These are phyloP conservation scores for Backusella tuberculispora DNA, from an alignment of 192 early-diverging fungal genomes.

Conservation along the genomic window DNA sequence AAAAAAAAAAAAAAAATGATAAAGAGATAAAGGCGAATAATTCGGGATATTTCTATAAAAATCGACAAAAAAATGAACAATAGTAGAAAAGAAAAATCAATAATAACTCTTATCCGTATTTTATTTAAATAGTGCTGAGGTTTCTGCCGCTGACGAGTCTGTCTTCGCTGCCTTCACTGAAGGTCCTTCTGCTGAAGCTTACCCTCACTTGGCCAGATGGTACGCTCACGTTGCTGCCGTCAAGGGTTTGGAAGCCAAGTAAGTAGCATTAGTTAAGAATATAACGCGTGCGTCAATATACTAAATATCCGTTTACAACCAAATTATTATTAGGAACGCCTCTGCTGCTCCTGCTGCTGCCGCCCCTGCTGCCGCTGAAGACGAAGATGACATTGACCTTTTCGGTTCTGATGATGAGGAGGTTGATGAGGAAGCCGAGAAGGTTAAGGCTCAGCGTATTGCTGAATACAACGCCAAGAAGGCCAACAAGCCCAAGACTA, in stretches of 20 bases:
- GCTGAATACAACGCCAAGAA: slow-evolving; percentile 93
- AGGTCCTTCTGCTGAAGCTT: slow-evolving; percentile 73
- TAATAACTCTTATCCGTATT: background rate
- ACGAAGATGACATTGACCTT: slow-evolving; percentile 94
- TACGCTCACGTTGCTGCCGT: slow-evolving; percentile 86
- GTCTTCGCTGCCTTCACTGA: slow-evolving; percentile 80
- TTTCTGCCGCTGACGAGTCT: slow-evolving; percentile 83
- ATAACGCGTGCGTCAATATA: background rate
- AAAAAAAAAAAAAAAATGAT: background rate
- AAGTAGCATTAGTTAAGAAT: too few relatives aligned
- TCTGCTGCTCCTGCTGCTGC: slow-evolving; percentile 57
- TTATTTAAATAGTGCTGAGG: slow-evolving; percentile 58
- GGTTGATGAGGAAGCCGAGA: slow-evolving; percentile 90
- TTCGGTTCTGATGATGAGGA: slow-evolving; percentile 95
- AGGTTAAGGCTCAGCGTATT: slow-evolving; percentile 84
- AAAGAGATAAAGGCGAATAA: background rate
- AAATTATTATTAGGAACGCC: slow-evolving; percentile 46
- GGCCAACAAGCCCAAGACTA: slow-evolving; percentile 82
- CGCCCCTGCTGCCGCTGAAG: slow-evolving; percentile 68
- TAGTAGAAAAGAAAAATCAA: background rate
- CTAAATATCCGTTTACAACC: background rate
- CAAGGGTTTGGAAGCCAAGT: slow-evolving; percentile 56
- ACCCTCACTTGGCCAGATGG: slow-evolving; percentile 93
- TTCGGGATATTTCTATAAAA: background rate
- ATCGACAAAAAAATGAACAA: background rate